These are phyloP conservation scores for Coprinopsis sp. DNA, from an alignment of 768 basidiomycete genomes.

Conservation along the genomic window DNA sequence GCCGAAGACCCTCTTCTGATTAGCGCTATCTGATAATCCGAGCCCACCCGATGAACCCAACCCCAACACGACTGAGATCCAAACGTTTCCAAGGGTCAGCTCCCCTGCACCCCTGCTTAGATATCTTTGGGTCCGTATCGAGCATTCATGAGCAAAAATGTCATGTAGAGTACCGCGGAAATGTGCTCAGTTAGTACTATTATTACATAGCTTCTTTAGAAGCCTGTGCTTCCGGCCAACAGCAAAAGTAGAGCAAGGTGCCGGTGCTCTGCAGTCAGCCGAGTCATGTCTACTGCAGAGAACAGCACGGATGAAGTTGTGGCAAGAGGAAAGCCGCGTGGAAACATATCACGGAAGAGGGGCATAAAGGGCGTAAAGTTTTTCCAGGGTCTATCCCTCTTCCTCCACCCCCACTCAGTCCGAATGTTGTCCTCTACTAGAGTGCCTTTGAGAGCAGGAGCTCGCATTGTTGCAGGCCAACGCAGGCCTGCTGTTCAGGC, in stretches of 20 bases:
- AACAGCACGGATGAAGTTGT: neutral
- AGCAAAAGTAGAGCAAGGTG: neutral
- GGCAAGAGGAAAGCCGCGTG: neutral
- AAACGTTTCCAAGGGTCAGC: no score
- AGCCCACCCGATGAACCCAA: neutral
- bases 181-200: neutral
- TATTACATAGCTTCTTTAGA: neutral
- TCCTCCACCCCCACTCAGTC: neutral
- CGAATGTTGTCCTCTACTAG: conserved; percentile 3
- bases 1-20: no score
- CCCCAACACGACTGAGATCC: no score
- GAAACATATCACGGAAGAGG: neutral
- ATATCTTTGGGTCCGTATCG: neutral
- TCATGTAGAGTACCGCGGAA: no score
- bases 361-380: neutral
- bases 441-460: conserved; percentile 13
- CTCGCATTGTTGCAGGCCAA: conserved; percentile 44
- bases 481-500: conserved; percentile 41
- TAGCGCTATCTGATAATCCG: conserved; percentile 2
- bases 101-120: neutral
- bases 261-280: neutral
- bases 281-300: neutral
- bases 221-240: neutral
- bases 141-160: neutral
- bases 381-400: conserved; percentile 1